Conservation (phyloP, 2,329 filamentous ascomycete species). For the Neofusicoccum cordaticola region DNA sequence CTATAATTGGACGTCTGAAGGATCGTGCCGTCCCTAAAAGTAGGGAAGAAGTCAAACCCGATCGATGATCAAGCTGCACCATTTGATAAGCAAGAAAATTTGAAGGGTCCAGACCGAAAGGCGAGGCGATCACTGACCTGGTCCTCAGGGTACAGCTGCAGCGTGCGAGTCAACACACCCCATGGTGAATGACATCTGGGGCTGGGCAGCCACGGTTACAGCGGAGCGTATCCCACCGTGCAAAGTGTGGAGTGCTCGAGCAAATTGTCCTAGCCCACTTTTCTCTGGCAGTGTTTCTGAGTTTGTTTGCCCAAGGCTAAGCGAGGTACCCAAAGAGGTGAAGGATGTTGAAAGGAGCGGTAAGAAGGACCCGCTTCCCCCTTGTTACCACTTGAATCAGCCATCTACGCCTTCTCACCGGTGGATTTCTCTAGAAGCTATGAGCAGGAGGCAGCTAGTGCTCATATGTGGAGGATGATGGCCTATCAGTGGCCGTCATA, state of each 20-base stretch:
- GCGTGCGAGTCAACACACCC: not conserved
- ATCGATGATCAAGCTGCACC: slow-evolving; percentile 2
- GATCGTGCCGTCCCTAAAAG: not conserved
- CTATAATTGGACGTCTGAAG: not conserved
- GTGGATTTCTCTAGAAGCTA: slow-evolving; percentile 5
- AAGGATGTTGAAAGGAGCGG: slow-evolving; percentile 10
- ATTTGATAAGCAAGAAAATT: not conserved
- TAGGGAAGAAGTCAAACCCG: not conserved
- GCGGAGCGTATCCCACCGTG: not conserved
- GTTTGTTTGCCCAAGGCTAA: not conserved
- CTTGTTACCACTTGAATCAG: slow-evolving; percentile 2
- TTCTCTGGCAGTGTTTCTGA: not conserved
- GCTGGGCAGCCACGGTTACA: not conserved
- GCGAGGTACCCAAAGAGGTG: not conserved
- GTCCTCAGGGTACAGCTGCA: not conserved
- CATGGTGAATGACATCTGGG: not conserved
- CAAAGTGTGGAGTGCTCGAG: not conserved
- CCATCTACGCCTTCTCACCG: slow-evolving; percentile 14
- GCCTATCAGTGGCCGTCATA: slow-evolving; percentile 4
- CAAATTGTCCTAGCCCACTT: not conserved
- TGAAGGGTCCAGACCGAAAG: slow-evolving; percentile 1
- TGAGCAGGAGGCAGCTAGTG: not conserved
- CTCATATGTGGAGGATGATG: not conserved
- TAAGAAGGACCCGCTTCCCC: slow-evolving; percentile 3
- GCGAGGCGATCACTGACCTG: not conserved